phyloP scores from a whole-genome alignment of 2,329 filamentous ascomycete genomes.

The Phyllosticta ampelicida region DNA sequence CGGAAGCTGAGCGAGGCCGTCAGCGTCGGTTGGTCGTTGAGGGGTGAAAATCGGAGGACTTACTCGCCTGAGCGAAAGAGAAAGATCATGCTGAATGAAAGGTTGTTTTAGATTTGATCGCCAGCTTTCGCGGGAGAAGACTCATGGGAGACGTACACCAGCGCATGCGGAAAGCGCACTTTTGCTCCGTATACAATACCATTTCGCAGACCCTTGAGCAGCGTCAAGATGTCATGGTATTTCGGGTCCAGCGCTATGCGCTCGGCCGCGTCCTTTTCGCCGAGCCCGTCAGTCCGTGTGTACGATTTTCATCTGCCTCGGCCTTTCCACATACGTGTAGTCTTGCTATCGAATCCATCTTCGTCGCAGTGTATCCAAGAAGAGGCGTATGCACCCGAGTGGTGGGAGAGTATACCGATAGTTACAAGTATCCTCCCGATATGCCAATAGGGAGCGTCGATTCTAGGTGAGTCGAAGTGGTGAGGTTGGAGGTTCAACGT shows the following conservation, averaged over 20 bases:
- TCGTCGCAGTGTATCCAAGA: neutral
- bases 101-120: neutral
- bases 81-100: conserved; percentile 67
- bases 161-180: conserved; percentile 93
- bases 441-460: neutral
- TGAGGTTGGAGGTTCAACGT: neutral
- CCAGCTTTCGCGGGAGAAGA: neutral
- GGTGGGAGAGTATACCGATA: neutral
- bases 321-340: neutral
- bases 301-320: neutral
- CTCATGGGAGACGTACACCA: conserved; percentile 50
- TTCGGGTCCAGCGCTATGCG: conserved; percentile 68
- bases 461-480: neutral
- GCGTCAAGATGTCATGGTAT: conserved; percentile 72
- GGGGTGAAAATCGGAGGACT: conserved; percentile 23
- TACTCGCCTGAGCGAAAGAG: conserved; percentile 87
- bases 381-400: neutral
- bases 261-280: conserved; percentile 35
- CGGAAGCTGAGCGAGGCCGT: conserved; percentile 41
- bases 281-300: neutral
- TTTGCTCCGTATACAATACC: conserved; percentile 94
- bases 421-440: neutral
- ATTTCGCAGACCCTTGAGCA: conserved; percentile 92
- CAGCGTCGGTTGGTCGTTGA: neutral
- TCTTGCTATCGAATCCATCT: neutral